Conservation (phyloP, 2,329 filamentous ascomycete genomes). For the Xylariales sp. region DNA sequence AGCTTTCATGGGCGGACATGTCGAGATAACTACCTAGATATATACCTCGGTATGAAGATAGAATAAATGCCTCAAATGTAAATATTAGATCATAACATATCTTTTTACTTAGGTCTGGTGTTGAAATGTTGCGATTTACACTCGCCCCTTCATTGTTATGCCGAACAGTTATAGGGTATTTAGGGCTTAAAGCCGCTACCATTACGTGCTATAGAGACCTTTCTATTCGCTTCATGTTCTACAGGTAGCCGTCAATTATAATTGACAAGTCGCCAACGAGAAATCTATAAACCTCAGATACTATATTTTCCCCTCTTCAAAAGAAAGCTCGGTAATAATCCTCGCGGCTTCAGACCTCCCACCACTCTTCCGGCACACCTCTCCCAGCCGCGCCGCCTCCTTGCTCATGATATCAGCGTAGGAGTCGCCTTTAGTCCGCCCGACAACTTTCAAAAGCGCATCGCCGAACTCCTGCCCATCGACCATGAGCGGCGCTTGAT, state of each 20-base stretch:
- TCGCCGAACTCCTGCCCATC: conserved; percentile 21
- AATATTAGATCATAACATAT: neutral
- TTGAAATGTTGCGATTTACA: no score
- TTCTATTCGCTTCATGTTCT: no score
- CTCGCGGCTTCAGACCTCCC: conserved; percentile 20
- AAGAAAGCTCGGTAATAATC: conserved; percentile 21
- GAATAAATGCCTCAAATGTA: no score
- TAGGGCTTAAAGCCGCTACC: no score
- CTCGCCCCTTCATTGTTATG: no score
- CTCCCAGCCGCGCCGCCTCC: conserved; percentile 10
- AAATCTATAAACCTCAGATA: no score
- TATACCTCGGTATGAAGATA: no score
- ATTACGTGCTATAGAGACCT: no score
- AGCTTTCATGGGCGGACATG: neutral
- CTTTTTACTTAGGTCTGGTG: neutral
- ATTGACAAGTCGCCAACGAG: no score
- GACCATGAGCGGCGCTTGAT: conserved; percentile 21
- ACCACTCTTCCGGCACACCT: conserved; percentile 26
- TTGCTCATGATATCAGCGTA: conserved; percentile 6
- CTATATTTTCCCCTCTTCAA: neutral
- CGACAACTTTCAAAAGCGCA: conserved; percentile 21
- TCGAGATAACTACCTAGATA: no score
- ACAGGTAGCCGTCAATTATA: no score
- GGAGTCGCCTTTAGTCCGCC: neutral
- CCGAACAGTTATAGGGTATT: no score